Conservation (phyloP, 768 basidiomycete genomes). For the Leccinum boreale region DNA sequence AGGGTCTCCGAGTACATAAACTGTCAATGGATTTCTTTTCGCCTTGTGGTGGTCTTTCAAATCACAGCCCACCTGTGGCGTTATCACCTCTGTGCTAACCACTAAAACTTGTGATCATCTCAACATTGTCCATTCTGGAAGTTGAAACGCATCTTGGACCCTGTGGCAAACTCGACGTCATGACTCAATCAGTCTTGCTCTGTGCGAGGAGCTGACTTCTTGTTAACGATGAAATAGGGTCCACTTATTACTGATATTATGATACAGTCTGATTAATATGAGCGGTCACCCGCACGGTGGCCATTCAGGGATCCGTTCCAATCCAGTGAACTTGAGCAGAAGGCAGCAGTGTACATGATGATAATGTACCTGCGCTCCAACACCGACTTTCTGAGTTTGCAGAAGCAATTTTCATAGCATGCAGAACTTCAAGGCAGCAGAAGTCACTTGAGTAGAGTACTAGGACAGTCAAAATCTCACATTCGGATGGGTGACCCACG, state of each 20-base stretch:
- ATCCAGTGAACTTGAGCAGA: background rate
- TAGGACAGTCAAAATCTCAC: background rate
- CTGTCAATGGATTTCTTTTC: background rate
- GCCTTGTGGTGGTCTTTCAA: background rate
- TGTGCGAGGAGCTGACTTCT: background rate
- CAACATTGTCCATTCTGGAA: background rate
- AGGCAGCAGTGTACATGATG: background rate
- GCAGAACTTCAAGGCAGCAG: too few species aligned
- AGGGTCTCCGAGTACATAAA: background rate
- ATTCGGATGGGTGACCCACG: too few species aligned
- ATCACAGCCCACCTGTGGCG: background rate
- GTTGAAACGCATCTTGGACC: background rate
- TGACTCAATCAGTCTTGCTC: background rate
- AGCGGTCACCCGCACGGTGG: background rate
- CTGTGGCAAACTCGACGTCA: background rate
- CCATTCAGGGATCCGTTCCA: background rate
- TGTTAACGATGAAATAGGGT: background rate
- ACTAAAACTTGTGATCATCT: background rate
- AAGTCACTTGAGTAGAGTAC: too few species aligned
- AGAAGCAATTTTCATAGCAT: background rate
- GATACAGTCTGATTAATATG: background rate
- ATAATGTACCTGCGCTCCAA: background rate
- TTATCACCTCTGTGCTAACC: background rate
- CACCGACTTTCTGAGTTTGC: background rate
- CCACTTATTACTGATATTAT: background rate